A percentile compares a stretch with the other conserved stretches of the same genome.
Evolutionary conservation across 73 alveolate genomes (phyloP).

Genomic region (Paramecium sonneborni): DNA sequence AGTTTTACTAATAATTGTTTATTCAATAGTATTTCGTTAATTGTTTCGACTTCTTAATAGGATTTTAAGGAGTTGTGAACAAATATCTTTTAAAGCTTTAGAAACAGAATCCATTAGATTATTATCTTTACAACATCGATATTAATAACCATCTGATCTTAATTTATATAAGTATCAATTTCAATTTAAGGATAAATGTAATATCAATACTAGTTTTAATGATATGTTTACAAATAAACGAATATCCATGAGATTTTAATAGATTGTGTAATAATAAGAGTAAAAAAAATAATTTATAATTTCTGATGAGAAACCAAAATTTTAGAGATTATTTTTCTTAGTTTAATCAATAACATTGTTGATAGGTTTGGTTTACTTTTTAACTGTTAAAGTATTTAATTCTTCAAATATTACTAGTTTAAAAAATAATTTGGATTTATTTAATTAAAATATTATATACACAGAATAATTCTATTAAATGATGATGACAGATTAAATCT

Average conservation of each 20-base stretch:
- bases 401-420: neutral
- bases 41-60: neutral
- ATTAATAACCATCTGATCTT: neutral
- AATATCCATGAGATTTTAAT: neutral
- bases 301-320: neutral
- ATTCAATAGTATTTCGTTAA: neutral
- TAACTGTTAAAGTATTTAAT: neutral
- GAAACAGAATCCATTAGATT: slow-evolving; percentile 26
- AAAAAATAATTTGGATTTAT: neutral
- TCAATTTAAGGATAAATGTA: slow-evolving; percentile 7
- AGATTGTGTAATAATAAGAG: neutral
- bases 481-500: neutral
- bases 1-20: neutral
- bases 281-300: neutral
- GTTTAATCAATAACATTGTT: neutral
- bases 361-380: neutral
- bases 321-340: neutral
- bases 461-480: slow-evolving; percentile 11
- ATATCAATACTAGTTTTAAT: neutral
- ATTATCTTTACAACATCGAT: neutral
- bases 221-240: neutral
- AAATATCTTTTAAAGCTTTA: neutral
- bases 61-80: neutral
- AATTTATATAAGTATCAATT: slow-evolving; percentile 11
- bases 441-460: neutral